phyloP scores from a whole-genome alignment of 495 filamentous ascomycete species.

The Cryomyces antarcticus region DNA sequence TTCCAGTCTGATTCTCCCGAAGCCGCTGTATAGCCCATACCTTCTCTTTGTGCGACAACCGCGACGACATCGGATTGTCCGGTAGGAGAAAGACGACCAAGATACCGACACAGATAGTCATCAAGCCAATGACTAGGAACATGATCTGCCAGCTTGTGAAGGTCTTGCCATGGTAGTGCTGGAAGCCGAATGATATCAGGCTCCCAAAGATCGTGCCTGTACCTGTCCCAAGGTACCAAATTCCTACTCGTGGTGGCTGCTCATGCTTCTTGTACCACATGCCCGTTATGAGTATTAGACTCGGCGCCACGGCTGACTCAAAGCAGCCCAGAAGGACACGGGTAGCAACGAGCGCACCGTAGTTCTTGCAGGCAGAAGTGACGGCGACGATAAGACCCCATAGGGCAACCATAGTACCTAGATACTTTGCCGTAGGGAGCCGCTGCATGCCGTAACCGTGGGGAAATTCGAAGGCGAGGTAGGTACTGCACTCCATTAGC shows the following conservation, averaged over 20 bases:
- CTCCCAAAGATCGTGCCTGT: slow-evolving; percentile 1
- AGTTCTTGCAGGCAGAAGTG: background rate
- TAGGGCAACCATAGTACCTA: background rate
- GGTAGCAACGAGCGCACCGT: background rate
- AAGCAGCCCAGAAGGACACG: slow-evolving; percentile 1
- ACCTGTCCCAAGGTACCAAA: slow-evolving; percentile 6
- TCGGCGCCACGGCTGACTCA: slow-evolving; percentile 1
- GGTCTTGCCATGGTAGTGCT: slow-evolving; percentile 1
- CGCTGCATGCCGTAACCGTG: slow-evolving; percentile 5
- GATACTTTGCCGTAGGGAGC: slow-evolving; percentile 5
- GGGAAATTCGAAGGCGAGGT: slow-evolving; percentile 6
- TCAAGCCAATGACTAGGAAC: background rate
- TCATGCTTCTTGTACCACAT: slow-evolving; percentile 8
- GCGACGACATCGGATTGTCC: slow-evolving; percentile 2
- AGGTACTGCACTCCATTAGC: background rate
- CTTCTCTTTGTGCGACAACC: slow-evolving; percentile 4
- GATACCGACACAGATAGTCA: background rate
- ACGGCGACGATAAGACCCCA: slow-evolving; percentile 3
- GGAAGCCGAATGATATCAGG: slow-evolving; percentile 7
- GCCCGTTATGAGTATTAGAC: slow-evolving; percentile 1
- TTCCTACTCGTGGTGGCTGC: background rate
- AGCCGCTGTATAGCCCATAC: slow-evolving; percentile 3
- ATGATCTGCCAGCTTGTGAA: slow-evolving; percentile 5
- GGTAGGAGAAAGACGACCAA: slow-evolving; percentile 1
- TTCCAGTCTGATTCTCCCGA: slow-evolving; percentile 8